Percentiles rank a stretch among this genome's conserved stretches.
Evolutionary conservation across 257 asterid genomes (phyloP).

Genomic region (Fraxinus cuspidata): DNA sequence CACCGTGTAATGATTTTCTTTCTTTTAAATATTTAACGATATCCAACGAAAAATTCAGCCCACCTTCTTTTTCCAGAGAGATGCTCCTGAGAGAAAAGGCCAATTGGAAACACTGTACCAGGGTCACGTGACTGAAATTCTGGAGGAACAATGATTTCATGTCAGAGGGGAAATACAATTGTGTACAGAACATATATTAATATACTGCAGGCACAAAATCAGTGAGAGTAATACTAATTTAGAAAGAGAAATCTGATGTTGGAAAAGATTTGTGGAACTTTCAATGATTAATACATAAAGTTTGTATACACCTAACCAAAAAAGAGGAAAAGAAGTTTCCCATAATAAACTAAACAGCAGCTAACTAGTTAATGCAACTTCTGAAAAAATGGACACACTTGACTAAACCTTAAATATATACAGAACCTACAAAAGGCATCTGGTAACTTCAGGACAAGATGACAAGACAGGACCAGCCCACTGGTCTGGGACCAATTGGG

Average conservation of each 20-base stretch:
- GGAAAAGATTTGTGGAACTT: neutral
- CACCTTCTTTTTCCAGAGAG: conserved; percentile 44
- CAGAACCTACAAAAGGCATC: neutral
- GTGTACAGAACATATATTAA: neutral
- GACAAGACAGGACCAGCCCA: neutral
- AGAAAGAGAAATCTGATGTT: neutral
- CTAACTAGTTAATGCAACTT: neutral
- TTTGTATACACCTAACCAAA: neutral
- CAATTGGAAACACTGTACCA: conserved; percentile 53
- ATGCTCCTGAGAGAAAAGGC: conserved; percentile 49
- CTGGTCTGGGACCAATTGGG: neutral
- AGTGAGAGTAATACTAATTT: neutral
- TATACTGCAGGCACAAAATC: neutral
- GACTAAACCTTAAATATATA: neutral
- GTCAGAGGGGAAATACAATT: neutral
- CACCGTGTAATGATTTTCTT: neutral
- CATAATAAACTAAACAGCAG: neutral
- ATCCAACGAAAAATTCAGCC: conserved; percentile 22
- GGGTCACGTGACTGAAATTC: conserved; percentile 44
- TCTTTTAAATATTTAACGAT: neutral
- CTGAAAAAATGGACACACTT: neutral
- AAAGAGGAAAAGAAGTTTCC: neutral
- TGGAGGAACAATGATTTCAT: conserved; percentile 24
- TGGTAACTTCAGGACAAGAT: neutral
- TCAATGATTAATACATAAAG: neutral